Evolutionary conservation across 2,329 filamentous ascomycete species (phyloP).

Genomic region (Macroventuria anomochaeta): DNA sequence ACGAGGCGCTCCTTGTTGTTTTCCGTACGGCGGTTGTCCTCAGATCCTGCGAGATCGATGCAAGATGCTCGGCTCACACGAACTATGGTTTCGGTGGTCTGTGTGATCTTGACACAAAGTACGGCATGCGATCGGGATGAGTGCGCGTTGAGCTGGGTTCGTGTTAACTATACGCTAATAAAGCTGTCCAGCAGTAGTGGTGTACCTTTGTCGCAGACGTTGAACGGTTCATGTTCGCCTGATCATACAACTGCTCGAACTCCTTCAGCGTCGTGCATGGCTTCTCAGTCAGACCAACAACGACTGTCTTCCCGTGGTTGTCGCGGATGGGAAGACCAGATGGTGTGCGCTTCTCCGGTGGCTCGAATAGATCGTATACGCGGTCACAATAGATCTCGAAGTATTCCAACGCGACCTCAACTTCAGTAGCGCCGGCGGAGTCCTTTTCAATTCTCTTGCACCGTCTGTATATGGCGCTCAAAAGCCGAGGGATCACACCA

Average conservation of each 20-base stretch:
- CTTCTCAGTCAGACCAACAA: constrained; percentile 84
- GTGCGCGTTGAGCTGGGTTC: constrained; percentile 75
- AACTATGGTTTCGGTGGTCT: constrained; percentile 72
- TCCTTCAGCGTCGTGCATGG: constrained; percentile 85
- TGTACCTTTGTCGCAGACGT: constrained; percentile 82
- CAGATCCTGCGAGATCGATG: constrained; percentile 93
- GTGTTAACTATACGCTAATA: background rate
- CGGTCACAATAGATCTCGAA: constrained; percentile 98
- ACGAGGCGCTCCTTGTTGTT: constrained; percentile 91
- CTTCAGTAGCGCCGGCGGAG: constrained; percentile 70
- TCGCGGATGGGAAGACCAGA: constrained; percentile 83
- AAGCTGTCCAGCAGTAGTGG: background rate
- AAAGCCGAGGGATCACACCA: constrained; percentile 83
- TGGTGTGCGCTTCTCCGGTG: constrained; percentile 83
- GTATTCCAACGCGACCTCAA: constrained; percentile 81
- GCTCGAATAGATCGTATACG: constrained; percentile 87
- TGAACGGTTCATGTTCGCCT: constrained; percentile 87
- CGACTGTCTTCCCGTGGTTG: constrained; percentile 84
- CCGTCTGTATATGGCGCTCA: constrained; percentile 84
- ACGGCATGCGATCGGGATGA: constrained; percentile 91
- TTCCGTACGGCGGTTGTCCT: constrained; percentile 92
- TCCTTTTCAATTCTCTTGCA: constrained; percentile 87
- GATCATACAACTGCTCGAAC: constrained; percentile 87
- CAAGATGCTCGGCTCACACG: constrained; percentile 83
- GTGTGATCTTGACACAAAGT: constrained; percentile 84